A percentile compares a stretch with the other conserved stretches of the same genome.
Conservation (phyloP, 2,329 filamentous ascomycete species). For the Parascedosporium putredinis region DNA sequence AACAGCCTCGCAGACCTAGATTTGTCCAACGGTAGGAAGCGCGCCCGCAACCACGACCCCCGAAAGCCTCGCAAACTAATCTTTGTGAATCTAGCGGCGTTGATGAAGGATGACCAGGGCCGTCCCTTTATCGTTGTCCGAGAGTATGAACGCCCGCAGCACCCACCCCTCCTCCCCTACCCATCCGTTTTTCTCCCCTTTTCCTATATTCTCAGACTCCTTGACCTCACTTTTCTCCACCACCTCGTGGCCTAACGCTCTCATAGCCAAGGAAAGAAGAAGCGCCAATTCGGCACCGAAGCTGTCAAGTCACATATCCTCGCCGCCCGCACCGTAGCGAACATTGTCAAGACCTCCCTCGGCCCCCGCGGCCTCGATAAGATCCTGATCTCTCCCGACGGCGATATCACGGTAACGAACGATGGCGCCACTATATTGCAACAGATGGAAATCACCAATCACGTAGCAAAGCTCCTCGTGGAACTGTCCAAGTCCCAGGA, state of each 20-base stretch:
- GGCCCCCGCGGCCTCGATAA: slow-evolving; percentile 95
- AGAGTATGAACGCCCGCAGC: slow-evolving; percentile 57
- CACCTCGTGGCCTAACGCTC: slow-evolving; percentile 14
- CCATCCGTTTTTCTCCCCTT: too few relatives aligned
- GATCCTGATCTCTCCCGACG: slow-evolving; percentile 96
- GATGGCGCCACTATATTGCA: slow-evolving; percentile 95
- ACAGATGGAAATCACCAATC: slow-evolving; percentile 98
- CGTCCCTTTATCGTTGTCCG: slow-evolving; percentile 95
- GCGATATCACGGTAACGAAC: slow-evolving; percentile 98
- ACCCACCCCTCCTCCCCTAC: slow-evolving; percentile 6
- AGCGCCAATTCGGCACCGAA: slow-evolving; percentile 90
- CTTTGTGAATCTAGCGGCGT: slow-evolving; percentile 36
- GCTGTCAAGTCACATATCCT: slow-evolving; percentile 98
- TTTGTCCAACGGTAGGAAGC: slow-evolving; percentile 63
- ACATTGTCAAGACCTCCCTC: slow-evolving; percentile 94
- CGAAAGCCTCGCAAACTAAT: slow-evolving; percentile 12
- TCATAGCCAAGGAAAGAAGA: slow-evolving; percentile 87
- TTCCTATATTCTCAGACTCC: slow-evolving; percentile 12
- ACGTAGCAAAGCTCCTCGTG: slow-evolving; percentile 92
- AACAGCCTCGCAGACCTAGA: slow-evolving; percentile 53
- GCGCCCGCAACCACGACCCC: slow-evolving; percentile 7
- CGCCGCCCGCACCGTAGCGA: slow-evolving; percentile 88
- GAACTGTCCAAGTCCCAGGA: slow-evolving; percentile 98
- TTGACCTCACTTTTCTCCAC: too few relatives aligned
- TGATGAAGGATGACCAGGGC: slow-evolving; percentile 96